Evolutionary conservation across 345 rosid genomes (phyloP).

Genomic region (Alliaria petiolata): DNA sequence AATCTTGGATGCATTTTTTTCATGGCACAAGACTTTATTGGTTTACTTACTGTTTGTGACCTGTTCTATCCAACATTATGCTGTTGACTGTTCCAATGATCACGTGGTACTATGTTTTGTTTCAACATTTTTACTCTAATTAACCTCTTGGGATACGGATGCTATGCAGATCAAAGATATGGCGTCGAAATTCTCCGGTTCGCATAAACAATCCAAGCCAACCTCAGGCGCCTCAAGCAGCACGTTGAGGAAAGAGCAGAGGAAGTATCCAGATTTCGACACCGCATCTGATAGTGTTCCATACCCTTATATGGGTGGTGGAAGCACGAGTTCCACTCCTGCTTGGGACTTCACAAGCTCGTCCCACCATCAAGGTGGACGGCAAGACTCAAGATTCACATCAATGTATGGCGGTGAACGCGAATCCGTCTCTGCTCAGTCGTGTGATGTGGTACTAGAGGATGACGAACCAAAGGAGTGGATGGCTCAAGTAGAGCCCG

Average conservation of each 20-base stretch:
- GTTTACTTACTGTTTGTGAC: constrained; percentile 13
- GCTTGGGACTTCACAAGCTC: constrained; percentile 82
- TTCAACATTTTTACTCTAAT: neutral
- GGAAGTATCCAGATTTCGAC: constrained; percentile 73
- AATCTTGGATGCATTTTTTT: constrained; percentile 16
- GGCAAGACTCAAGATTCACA: constrained; percentile 49
- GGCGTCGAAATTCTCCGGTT: constrained; percentile 83
- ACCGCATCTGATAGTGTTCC: constrained; percentile 73
- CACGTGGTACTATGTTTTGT: constrained; percentile 8
- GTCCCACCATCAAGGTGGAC: constrained; percentile 39
- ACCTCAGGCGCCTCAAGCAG: constrained; percentile 57
- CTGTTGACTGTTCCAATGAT: constrained; percentile 6
- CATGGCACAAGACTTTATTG: constrained; percentile 10
- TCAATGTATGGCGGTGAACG: constrained; percentile 44
- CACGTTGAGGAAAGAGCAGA: constrained; percentile 60
- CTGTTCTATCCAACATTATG: constrained; percentile 12
- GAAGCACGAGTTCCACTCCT: constrained; percentile 70
- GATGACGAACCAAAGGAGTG: constrained; percentile 91
- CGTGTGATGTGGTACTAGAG: constrained; percentile 70
- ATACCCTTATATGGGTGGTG: constrained; percentile 48
- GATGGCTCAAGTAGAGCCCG: constrained; percentile 99
- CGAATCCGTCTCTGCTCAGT: constrained; percentile 58
- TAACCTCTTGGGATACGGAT: constrained; percentile 5
- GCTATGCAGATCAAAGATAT: constrained; percentile 85
- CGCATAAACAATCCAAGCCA: constrained; percentile 69